Conservation (phyloP, 2,329 filamentous ascomycete genomes). For the Zymoseptoria tritici region DNA sequence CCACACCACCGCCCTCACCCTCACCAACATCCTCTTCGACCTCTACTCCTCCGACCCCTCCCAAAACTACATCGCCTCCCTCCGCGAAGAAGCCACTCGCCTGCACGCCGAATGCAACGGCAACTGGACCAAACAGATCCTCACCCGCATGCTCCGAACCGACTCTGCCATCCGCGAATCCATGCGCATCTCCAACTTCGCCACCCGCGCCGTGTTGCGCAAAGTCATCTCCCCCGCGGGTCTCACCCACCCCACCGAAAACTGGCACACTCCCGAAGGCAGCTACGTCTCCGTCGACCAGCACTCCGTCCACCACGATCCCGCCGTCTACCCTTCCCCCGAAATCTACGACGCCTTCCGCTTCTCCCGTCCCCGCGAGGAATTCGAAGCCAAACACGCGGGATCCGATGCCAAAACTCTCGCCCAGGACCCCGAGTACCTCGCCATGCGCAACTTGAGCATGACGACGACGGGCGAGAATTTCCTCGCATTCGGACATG, state of each 20-base stretch:
- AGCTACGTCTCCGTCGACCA: conserved; percentile 14
- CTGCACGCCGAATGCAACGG: conserved; percentile 12
- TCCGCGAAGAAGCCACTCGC: conserved; percentile 25
- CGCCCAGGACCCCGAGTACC: conserved; percentile 8
- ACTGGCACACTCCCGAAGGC: conserved; percentile 21
- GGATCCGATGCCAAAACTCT: conserved; percentile 7
- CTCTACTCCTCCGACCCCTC: conserved; percentile 36
- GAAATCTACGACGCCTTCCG: conserved; percentile 27
- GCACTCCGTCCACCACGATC: conserved; percentile 23
- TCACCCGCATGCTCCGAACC: conserved; percentile 20
- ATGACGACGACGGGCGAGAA: conserved; percentile 24
- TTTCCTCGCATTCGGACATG: conserved; percentile 27
- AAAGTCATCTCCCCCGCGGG: conserved; percentile 25
- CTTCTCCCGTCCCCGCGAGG: conserved; percentile 21
- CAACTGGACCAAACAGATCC: conserved; percentile 18
- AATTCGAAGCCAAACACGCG: conserved; percentile 11
- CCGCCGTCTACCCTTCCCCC: conserved; percentile 23
- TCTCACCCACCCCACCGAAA: conserved; percentile 17
- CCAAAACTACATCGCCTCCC: conserved; percentile 29
- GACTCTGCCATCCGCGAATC: conserved; percentile 29
- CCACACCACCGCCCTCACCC: conserved; percentile 50
- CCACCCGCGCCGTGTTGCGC: conserved; percentile 15
- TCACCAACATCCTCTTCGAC: conserved; percentile 43
- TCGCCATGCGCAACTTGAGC: conserved; percentile 19
- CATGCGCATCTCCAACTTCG: conserved; percentile 24